Evolutionary conservation across 805 yeast species (phyloP).

Genomic region (Cyberlindnera maritima): DNA sequence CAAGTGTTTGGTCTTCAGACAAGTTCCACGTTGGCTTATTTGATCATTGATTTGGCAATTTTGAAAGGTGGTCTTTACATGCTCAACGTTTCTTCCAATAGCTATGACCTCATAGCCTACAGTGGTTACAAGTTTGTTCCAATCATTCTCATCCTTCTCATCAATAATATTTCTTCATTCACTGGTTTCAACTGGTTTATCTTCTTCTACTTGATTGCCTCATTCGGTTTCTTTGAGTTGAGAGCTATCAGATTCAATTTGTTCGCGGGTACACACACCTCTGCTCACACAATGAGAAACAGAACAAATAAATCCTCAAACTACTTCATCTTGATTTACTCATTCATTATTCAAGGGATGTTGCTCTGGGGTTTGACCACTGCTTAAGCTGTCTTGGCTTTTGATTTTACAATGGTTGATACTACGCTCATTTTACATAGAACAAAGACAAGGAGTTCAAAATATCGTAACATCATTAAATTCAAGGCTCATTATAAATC

Average conservation of each 20-base stretch:
- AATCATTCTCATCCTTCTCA: slow-evolving; percentile 52
- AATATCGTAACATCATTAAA: neutral
- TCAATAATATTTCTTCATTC: slow-evolving; percentile 44
- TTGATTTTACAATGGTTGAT: neutral
- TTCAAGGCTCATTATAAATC: neutral
- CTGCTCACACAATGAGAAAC: slow-evolving; percentile 58
- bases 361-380: slow-evolving; percentile 66
- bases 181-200: slow-evolving; percentile 47
- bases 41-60: slow-evolving; percentile 69
- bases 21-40: slow-evolving; percentile 81
- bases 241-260: slow-evolving; percentile 46
- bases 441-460: neutral
- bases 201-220: slow-evolving; percentile 47
- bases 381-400: neutral
- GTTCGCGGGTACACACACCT: slow-evolving; percentile 40
- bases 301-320: slow-evolving; percentile 77
- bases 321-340: slow-evolving; percentile 81
- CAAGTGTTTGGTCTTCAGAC: slow-evolving; percentile 85
- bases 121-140: slow-evolving; percentile 95
- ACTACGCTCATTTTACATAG: slow-evolving; percentile 1
- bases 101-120: slow-evolving; percentile 84
- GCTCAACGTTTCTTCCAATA: slow-evolving; percentile 62
- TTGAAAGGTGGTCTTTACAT: slow-evolving; percentile 82
- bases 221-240: slow-evolving; percentile 65
- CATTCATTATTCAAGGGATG: slow-evolving; percentile 75